Evolutionary conservation across 2,329 filamentous ascomycete species (phyloP).

Genomic region (Sporothrix pallida): DNA sequence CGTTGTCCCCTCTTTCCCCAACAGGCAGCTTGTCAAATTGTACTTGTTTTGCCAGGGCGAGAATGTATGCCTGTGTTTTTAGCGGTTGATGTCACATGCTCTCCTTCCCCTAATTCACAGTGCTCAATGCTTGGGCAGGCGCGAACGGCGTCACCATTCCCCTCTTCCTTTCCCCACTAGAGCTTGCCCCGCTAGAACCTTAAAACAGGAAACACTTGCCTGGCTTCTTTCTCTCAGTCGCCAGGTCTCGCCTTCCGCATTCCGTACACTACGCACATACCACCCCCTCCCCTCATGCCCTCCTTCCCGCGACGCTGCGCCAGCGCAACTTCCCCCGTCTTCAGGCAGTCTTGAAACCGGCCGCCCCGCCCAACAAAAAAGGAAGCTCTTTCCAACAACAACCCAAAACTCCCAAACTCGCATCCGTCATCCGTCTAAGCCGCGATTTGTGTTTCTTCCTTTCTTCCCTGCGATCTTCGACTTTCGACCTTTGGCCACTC

Average conservation of each 20-base stretch:
- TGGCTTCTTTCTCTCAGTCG: neutral
- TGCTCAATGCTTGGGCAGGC: constrained; percentile 1
- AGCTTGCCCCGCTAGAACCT: constrained; percentile 35
- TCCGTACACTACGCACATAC: constrained; percentile 1
- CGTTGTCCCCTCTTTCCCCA: constrained; percentile 8
- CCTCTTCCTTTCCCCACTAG: constrained; percentile 28
- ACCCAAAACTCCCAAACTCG: neutral
- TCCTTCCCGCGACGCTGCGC: constrained; percentile 23
- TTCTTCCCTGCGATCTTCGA: neutral
- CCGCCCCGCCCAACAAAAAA: constrained; percentile 29
- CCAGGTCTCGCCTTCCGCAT: constrained; percentile 25
- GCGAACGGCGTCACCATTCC: constrained; percentile 18
- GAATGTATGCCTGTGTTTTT: too few species aligned
- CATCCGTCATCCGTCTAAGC: constrained; percentile 8
- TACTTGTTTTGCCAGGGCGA: too few species aligned
- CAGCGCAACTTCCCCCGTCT: constrained; percentile 26
- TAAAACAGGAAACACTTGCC: constrained; percentile 30
- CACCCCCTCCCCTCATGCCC: neutral
- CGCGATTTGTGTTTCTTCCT: constrained; percentile 10
- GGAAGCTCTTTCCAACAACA: constrained; percentile 9
- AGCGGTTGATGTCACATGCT: constrained; percentile 28
- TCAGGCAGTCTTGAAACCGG: constrained; percentile 36
- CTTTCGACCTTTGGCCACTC: neutral
- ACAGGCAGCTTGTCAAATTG: neutral
- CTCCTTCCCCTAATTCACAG: neutral